Percentiles rank a stretch among this genome's conserved stretches.
Evolutionary conservation across 2,329 filamentous ascomycete genomes (phyloP).

Genomic region (Scedosporium boydii): DNA sequence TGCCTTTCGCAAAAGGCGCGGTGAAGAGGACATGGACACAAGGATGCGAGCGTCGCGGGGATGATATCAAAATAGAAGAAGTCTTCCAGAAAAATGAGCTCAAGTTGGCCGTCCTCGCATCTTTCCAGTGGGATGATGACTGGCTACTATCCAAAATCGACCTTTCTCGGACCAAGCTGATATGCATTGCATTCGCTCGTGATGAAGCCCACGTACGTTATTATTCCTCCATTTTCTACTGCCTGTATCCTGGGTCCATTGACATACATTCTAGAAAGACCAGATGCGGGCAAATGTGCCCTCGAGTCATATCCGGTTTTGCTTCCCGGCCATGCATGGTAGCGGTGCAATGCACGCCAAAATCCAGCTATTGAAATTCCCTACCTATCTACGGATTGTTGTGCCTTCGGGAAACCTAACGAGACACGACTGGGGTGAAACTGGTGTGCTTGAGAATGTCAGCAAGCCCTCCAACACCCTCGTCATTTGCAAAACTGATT

Average conservation of each 20-base stretch:
- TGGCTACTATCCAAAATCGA: constrained; percentile 71
- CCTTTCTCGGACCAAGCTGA: constrained; percentile 46
- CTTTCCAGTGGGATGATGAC: constrained; percentile 75
- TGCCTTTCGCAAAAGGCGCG: constrained; percentile 46
- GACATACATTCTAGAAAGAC: constrained; percentile 28
- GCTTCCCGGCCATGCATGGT: constrained; percentile 74
- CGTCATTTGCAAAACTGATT: neutral
- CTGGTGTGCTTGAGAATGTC: constrained; percentile 76
- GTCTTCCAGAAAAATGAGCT: constrained; percentile 66
- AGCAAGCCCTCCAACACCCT: constrained; percentile 12
- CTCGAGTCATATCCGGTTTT: constrained; percentile 50
- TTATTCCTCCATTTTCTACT: neutral
- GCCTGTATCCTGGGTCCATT: neutral
- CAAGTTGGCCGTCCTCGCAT: constrained; percentile 70
- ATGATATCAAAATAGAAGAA: constrained; percentile 84
- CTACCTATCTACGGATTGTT: constrained; percentile 64
- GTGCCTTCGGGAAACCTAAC: constrained; percentile 83
- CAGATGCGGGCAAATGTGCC: constrained; percentile 40
- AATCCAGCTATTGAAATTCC: constrained; percentile 78
- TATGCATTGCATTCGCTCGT: constrained; percentile 48
- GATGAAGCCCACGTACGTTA: constrained; percentile 40
- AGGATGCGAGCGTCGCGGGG: constrained; percentile 47
- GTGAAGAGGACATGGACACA: constrained; percentile 76
- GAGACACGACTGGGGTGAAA: constrained; percentile 82
- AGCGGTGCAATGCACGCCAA: constrained; percentile 87